A percentile compares a stretch with the other conserved stretches of the same genome.
These are phyloP conservation scores for Martiniozyma abietophila DNA, from an alignment of 805 yeast species.

Conservation along the genomic window DNA sequence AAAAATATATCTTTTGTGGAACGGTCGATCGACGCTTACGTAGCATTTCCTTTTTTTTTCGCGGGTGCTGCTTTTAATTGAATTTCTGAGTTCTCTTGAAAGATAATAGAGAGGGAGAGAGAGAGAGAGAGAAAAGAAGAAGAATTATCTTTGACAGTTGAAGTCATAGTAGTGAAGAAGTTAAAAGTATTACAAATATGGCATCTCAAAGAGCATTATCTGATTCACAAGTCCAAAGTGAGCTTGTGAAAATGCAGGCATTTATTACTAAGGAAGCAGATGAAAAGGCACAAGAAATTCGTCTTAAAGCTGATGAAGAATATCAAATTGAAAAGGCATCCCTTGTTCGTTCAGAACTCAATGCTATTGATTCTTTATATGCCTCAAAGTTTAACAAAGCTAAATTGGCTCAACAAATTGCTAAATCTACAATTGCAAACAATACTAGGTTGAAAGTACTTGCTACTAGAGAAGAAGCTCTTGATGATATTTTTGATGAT, in stretches of 20 bases:
- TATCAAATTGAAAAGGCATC: constrained; percentile 96
- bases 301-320: constrained; percentile 95
- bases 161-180: too few relatives aligned
- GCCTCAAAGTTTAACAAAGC: constrained; percentile 86
- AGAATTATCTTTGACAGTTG: too few relatives aligned
- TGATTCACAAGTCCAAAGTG: constrained; percentile 73
- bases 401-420: constrained; percentile 85
- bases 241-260: constrained; percentile 95
- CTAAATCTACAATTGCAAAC: constrained; percentile 91
- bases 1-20: constrained; percentile 4
- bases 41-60: not conserved
- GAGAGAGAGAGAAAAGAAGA: too few relatives aligned
- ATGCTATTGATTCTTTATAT: constrained; percentile 73
- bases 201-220: constrained; percentile 31
- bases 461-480: constrained; percentile 73
- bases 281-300: constrained; percentile 95
- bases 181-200: constrained; percentile 17
- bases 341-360: constrained; percentile 85
- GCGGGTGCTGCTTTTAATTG: too few relatives aligned
- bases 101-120: too few relatives aligned
- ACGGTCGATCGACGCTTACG: not conserved
- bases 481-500: constrained; percentile 62
- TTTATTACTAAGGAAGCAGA: constrained; percentile 99
- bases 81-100: too few relatives aligned
- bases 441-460: constrained; percentile 89